phyloP scores from a whole-genome alignment of 2,329 filamentous ascomycete species.

The Leptographium radiaticola region DNA sequence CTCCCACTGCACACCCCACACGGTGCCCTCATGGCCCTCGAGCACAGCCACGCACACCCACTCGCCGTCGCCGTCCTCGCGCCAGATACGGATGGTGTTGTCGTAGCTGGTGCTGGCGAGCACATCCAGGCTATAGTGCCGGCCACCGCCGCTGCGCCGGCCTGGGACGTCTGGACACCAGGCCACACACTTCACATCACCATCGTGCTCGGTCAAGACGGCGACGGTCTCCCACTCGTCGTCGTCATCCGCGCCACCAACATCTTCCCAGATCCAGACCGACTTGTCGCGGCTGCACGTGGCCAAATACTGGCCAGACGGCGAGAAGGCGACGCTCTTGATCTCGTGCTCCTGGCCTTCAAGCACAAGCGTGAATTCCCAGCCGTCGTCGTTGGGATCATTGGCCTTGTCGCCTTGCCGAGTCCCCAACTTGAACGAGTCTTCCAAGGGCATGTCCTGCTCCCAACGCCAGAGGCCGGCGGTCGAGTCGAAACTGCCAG shows the following conservation, averaged over 20 bases:
- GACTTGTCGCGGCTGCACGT: slow-evolving; percentile 88
- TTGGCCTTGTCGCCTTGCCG: slow-evolving; percentile 18
- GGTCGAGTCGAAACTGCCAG: slow-evolving; percentile 86
- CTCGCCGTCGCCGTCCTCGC: slow-evolving; percentile 76
- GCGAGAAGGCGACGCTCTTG: slow-evolving; percentile 63
- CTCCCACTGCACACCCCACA: slow-evolving; percentile 79
- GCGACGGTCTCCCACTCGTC: slow-evolving; percentile 97
- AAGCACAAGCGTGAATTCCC: slow-evolving; percentile 82
- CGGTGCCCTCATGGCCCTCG: slow-evolving; percentile 69
- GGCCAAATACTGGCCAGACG: slow-evolving; percentile 65
- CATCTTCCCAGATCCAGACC: slow-evolving; percentile 98
- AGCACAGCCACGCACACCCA: slow-evolving; percentile 83
- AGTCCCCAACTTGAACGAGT: slow-evolving; percentile 8
- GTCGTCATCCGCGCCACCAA: slow-evolving; percentile 57
- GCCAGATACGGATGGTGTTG: slow-evolving; percentile 77
- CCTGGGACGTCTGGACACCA: slow-evolving; percentile 68
- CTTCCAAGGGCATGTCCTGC: slow-evolving; percentile 27
- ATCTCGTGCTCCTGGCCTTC: slow-evolving; percentile 95
- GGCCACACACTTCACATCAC: slow-evolving; percentile 84
- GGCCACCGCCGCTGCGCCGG: slow-evolving; percentile 21
- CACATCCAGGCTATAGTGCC: slow-evolving; percentile 48
- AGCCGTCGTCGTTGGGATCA: slow-evolving; percentile 42
- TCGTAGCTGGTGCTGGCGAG: slow-evolving; percentile 91
- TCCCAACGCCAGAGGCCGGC: slow-evolving; percentile 72
- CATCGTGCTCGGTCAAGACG: slow-evolving; percentile 86